Base-by-base conservation (phyloP, 352 stramenopile species). In the Saprolegnia diclina region DNA sequence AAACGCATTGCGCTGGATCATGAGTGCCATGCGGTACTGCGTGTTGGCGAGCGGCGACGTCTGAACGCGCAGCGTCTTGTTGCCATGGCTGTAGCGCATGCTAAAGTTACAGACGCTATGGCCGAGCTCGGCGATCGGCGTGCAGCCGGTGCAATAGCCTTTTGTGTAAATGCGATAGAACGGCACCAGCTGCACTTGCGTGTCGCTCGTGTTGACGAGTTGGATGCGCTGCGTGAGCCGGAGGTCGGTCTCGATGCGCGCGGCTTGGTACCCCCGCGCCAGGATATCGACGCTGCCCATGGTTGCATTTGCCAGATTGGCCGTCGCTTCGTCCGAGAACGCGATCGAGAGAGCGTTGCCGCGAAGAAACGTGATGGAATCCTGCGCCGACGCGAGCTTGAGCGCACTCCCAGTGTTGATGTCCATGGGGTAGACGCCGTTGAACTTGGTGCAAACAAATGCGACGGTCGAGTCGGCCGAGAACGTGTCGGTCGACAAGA, bases 161-260 rank as follows among this genome's bases (percentile, higher is more conserved):
- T 68, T 68, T 22, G 29, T 44, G 44, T 68, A 68, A 13, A 68
- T 22, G 19, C 62, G 62, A 21, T 68, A 68, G 21, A 38, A 68
- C 13, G 29, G 45, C 6, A 68, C 29, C 21, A 35, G 9, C 7
- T 56, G 29, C 4, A 35, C 38, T 4, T 68, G 62, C 5, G 29
- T 32, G 3, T 32, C 14, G 1, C 38, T 29, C 0, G 38, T 61
- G 50, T 68, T 57, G 5, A 29, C 4, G 2, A 68, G 38, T 21
- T 18, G 9, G n/a, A 68, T 21, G 14, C 32, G 9, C 24, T 42
- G 24, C 11, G 63, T 69, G 9, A 69, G 45, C 13, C 63, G 50
- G 5, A 69, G 7, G 40, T 69, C 63, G 9, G 53, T 52, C 11
- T 61, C 45, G 2, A 19, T 42, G 29, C 63, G 63, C 24, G 7